These are phyloP conservation scores for Globisporangium emineosum DNA, from an alignment of 352 stramenopile genomes.

Conservation along the genomic window DNA sequence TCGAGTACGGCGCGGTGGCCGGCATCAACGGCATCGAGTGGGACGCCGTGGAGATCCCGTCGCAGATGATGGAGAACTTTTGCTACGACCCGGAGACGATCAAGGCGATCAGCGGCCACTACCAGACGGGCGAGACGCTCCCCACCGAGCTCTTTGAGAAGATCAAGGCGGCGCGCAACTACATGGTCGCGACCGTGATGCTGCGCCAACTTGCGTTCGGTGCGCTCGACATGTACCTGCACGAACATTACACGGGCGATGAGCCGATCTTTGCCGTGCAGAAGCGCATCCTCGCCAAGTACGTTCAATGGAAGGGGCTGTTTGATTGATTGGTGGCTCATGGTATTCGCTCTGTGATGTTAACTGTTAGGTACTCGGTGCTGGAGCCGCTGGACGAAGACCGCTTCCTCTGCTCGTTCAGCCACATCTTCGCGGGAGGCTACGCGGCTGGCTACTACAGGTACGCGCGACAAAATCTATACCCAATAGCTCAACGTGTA, in stretches of 20 bases:
- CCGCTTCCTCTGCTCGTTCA: conserved; percentile 97
- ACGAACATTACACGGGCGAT: conserved; percentile 60
- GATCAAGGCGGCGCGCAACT: conserved; percentile 93
- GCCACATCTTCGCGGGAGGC: conserved; percentile 97
- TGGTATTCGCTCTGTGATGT: neutral
- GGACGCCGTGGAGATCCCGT: conserved; percentile 98
- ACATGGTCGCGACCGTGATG: conserved; percentile 94
- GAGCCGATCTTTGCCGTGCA: conserved; percentile 95
- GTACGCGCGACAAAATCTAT: conserved; percentile 34
- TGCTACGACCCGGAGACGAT: conserved; percentile 94
- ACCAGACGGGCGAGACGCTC: conserved; percentile 87
- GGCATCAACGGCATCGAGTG: conserved; percentile 98
- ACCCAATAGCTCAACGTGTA: neutral
- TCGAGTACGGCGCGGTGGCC: conserved; percentile 93
- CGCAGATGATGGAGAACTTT: conserved; percentile 99
- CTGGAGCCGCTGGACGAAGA: conserved; percentile 92
- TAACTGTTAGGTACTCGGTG: conserved; percentile 60
- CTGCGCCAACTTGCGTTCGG: conserved; percentile 96
- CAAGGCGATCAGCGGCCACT: conserved; percentile 75
- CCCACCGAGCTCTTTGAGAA: conserved; percentile 95
- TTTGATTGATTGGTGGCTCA: neutral
- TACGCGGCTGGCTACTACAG: conserved; percentile 98
- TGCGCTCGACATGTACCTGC: conserved; percentile 82
- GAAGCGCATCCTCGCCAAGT: conserved; percentile 84
- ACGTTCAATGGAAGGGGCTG: conserved; percentile 18